phyloP scores from a whole-genome alignment of 495 filamentous ascomycete species.

The Aspergillus leporis region DNA sequence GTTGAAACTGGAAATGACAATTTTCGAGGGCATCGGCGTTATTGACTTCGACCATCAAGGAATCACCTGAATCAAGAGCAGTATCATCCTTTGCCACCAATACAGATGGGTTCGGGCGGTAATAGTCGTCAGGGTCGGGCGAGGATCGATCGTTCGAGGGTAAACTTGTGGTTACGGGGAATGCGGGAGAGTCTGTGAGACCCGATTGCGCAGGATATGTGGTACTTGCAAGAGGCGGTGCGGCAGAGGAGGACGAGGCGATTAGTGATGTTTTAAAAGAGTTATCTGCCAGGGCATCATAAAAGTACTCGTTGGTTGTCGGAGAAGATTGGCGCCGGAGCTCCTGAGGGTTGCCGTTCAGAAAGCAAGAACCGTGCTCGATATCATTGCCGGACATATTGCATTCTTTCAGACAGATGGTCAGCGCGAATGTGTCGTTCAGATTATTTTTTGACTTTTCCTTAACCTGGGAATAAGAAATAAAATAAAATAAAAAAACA shows the following conservation, averaged over 20 bases:
- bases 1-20: slow-evolving; percentile 19
- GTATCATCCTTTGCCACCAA: slow-evolving; percentile 27
- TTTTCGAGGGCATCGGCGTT: slow-evolving; percentile 25
- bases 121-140: slow-evolving; percentile 56
- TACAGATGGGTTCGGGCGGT: slow-evolving; percentile 38
- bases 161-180: slow-evolving; percentile 23
- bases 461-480: slow-evolving; percentile 6
- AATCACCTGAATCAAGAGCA: slow-evolving; percentile 26
- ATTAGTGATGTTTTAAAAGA: slow-evolving; percentile 19
- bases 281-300: slow-evolving; percentile 21
- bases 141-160: slow-evolving; percentile 30
- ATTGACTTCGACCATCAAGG: slow-evolving; percentile 25
- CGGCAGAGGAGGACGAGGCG: slow-evolving; percentile 26
- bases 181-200: slow-evolving; percentile 21
- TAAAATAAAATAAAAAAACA: slow-evolving; percentile 3
- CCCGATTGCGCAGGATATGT: slow-evolving; percentile 28
- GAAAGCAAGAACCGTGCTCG: slow-evolving; percentile 42
- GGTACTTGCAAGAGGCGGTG: slow-evolving; percentile 27
- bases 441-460: slow-evolving; percentile 1
- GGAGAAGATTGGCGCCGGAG: slow-evolving; percentile 43
- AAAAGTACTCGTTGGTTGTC: slow-evolving; percentile 31
- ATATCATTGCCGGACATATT: slow-evolving; percentile 50
- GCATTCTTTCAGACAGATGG: slow-evolving; percentile 40
- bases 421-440: slow-evolving; percentile 6
- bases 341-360: slow-evolving; percentile 34